phyloP scores from a whole-genome alignment of 257 asterid species.

The Lithospermum erythrorhizon region DNA sequence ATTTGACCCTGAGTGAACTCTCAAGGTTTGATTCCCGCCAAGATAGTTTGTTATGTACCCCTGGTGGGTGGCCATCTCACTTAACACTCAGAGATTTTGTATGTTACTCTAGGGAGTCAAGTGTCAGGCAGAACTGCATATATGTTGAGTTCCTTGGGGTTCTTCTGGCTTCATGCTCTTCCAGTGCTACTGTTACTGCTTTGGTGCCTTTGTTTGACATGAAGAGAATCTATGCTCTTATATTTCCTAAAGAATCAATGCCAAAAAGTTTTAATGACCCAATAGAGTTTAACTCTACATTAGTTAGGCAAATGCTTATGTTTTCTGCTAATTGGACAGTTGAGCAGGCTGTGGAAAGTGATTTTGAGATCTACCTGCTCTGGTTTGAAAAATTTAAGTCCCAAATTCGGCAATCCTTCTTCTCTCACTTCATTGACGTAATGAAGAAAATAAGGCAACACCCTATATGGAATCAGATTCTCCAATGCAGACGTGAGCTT shows the following conservation, averaged over 20 bases:
- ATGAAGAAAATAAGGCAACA: conserved; percentile 49
- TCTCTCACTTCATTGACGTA: conserved; percentile 32
- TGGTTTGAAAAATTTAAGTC: conserved; percentile 71
- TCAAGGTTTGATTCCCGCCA: conserved; percentile 28
- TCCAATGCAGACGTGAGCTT: conserved; percentile 33
- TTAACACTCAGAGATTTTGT: conserved; percentile 60
- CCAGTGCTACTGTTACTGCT: conserved; percentile 19
- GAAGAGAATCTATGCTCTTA: conserved; percentile 21
- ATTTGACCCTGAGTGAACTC: conserved; percentile 31
- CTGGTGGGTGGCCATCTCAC: conserved; percentile 93
- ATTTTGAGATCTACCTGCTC: conserved; percentile 48
- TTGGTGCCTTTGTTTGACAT: conserved; percentile 43
- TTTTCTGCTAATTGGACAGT: conserved; percentile 90
- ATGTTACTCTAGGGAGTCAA: conserved; percentile 48
- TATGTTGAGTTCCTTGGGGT: conserved; percentile 65
- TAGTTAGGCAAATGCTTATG: conserved; percentile 37
- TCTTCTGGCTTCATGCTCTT: conserved; percentile 32
- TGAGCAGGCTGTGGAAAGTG: conserved; percentile 76
- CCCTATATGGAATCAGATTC: conserved; percentile 57
- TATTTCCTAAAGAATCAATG: conserved; percentile 33
- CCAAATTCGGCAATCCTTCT: conserved; percentile 37
- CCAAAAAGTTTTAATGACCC: conserved; percentile 15
- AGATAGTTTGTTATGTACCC: conserved; percentile 45
- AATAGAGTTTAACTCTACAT: conserved; percentile 27
- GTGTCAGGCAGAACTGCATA: conserved; percentile 55